phyloP scores from a whole-genome alignment of 2,329 filamentous ascomycete genomes.

The Dactylellina sp. region DNA sequence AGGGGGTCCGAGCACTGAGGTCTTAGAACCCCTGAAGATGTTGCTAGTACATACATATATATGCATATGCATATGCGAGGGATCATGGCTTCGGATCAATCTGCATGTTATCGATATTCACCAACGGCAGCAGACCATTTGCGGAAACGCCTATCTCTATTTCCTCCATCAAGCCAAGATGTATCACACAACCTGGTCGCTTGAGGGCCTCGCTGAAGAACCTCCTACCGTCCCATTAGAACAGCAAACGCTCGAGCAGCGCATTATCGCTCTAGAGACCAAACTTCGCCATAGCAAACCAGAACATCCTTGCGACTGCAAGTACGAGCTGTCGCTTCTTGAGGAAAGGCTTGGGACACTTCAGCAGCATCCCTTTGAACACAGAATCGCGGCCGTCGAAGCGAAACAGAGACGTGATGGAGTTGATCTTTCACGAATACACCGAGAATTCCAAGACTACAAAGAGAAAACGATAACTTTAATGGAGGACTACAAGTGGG shows the following conservation, averaged over 20 bases:
- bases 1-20: slow-evolving; percentile 4
- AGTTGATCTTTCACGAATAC: slow-evolving; percentile 16
- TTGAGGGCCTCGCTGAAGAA: neutral
- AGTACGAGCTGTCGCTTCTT: slow-evolving; percentile 49
- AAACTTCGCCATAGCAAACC: slow-evolving; percentile 48
- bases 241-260: slow-evolving; percentile 23
- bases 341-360: slow-evolving; percentile 42
- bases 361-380: slow-evolving; percentile 39
- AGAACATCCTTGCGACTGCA: slow-evolving; percentile 51
- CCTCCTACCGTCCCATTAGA: neutral
- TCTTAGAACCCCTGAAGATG: slow-evolving; percentile 2
- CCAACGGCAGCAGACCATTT: slow-evolving; percentile 1
- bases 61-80: slow-evolving; percentile 21
- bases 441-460: slow-evolving; percentile 33
- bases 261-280: slow-evolving; percentile 47
- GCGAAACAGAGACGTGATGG: slow-evolving; percentile 31
- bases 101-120: neutral
- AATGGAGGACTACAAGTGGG: slow-evolving; percentile 33
- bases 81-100: slow-evolving; percentile 8
- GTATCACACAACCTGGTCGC: neutral
- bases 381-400: slow-evolving; percentile 20
- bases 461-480: slow-evolving; percentile 21
- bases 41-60: no score
- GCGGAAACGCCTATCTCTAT: neutral
- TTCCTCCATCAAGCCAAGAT: neutral